These are phyloP conservation scores for Dictyostelium discoideum DNA, from an alignment of 78 protist genomes.

Conservation along the genomic window DNA sequence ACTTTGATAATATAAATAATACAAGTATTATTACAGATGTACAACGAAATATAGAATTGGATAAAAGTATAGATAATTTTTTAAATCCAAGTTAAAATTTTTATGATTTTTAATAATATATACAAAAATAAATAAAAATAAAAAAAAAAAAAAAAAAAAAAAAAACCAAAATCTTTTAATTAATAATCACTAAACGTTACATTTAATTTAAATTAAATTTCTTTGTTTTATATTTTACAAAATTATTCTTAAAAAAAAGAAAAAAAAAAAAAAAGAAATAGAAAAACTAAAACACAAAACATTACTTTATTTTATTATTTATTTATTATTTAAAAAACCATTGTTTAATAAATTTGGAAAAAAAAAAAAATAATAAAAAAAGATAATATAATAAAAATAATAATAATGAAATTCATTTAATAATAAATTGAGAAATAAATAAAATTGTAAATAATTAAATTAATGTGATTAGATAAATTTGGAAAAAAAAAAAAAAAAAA, in stretches of 20 bases:
- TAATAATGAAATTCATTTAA: too few relatives aligned
- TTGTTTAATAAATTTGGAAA: too few relatives aligned
- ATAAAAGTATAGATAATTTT: conserved; percentile 14
- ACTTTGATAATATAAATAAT: background rate
- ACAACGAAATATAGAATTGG: background rate
- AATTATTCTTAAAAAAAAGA: too few relatives aligned
- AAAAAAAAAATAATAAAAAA: too few relatives aligned
- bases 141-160: background rate
- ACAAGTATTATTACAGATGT: background rate
- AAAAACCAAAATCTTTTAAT: background rate
- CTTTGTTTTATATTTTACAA: too few relatives aligned
- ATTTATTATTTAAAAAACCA: background rate
- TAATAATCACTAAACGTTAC: background rate
- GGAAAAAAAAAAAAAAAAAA: background rate
- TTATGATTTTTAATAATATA: background rate
- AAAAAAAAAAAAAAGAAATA: background rate
- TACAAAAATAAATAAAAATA: background rate
- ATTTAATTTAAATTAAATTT: background rate
- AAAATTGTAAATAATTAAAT: too few relatives aligned
- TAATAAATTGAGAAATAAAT: background rate
- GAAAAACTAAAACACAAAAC: background rate
- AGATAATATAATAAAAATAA: too few relatives aligned
- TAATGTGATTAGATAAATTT: background rate
- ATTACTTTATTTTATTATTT: background rate
- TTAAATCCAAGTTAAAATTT: background rate